Base-by-base conservation (phyloP, 192 early-diverging fungal genomes). In the Coemansia reversa region DNA sequence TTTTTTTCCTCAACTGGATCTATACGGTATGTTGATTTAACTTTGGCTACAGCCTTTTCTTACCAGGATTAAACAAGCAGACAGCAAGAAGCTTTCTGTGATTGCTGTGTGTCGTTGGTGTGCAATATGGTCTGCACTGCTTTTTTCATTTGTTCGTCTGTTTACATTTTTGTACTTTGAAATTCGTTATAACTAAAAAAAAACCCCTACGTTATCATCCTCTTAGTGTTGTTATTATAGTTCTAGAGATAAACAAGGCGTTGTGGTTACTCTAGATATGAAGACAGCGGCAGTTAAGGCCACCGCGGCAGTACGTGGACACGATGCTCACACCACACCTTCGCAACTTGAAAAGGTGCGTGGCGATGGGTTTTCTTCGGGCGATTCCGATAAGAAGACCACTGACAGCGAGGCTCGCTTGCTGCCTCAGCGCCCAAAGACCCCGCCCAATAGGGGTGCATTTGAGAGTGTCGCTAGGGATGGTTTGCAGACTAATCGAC, bases 401-500 rank as follows among this genome's bases (percentile, higher is more conserved):
- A 23, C 42, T 39, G 22, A 18, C 45, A 60, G 49, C 60, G 32
- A 51, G 12, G 1, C 28, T 22, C 49, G 29, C 48, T 27, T 30
- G 28, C 8, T 45, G 48, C 16, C 45, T 29, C 60, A 18, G 8
- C 48, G 60, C 28, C 25, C 22, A 11, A 51, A 50, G 48, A 45
- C 48, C 48, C 60, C 60, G 4, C 48, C 60, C 11, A 29, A n/a
- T 51, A 32, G 60, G 19, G 51, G 7, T 14, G 48, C 27, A 30
- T 45, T 23, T 19, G 24, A 12, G 30, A 48, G 30, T 23, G 33
- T 25, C 29, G 55, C 24, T 19, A 45, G 39, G 9, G 39, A 1
- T 16, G 14, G 12, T 14, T 2, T 45, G 39, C 39, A 45, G 39
- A 30, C 35, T 39, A 66, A 35, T 55, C 64, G 68, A 25, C 69